Evolutionary conservation across 371 early-diverging fungal species (phyloP), one percentile per base, ranked within the genome.

Genomic region (Rhizopus delemar): DNA sequence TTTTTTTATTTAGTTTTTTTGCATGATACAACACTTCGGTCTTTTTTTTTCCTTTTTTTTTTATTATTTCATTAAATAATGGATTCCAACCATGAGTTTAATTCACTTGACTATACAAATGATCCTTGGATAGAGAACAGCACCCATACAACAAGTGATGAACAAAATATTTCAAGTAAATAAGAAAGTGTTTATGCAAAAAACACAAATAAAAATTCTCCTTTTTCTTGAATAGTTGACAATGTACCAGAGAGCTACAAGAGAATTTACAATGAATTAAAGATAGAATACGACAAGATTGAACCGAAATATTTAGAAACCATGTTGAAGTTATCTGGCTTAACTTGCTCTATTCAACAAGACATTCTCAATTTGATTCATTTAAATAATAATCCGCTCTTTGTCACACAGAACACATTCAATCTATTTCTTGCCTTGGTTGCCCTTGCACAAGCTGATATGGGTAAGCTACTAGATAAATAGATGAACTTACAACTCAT

Each of bases 391-490:
- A 48, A 48, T 9, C 48, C 48, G 7, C 48, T 48, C 11, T 48
- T 48, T 75, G 74, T 86, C 51, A 84, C 83, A 33, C 83, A 78
- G 32, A 74, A 80, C 43, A 90, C 88, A 69, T 89, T 90, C 64
- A 85, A 89, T 56, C 73, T 86, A 45, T 86, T 86, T 3, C 63
- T 90, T 45, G 90, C 90, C 1, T 71, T 91, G 41, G 70, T 86
- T 3, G 89, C 86, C 22, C 77, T 90, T 60, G 90, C 89, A 5
- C 93, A 92, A 66, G 88, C 90, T 64, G 85, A 87, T 69, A 87
- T 90, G 84, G 82, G 86, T 71, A 83, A 73, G 39, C 3, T 57
- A 11, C 16, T 8, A 22, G 12, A 3, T 29, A 46, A 12, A 32
- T 5, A 28, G 3, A 33, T 49, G 31, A 11, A 29, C 33, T 29